Conservation (phyloP, 1,284 basidiomycete species). For the Tylopilus sp. region DNA sequence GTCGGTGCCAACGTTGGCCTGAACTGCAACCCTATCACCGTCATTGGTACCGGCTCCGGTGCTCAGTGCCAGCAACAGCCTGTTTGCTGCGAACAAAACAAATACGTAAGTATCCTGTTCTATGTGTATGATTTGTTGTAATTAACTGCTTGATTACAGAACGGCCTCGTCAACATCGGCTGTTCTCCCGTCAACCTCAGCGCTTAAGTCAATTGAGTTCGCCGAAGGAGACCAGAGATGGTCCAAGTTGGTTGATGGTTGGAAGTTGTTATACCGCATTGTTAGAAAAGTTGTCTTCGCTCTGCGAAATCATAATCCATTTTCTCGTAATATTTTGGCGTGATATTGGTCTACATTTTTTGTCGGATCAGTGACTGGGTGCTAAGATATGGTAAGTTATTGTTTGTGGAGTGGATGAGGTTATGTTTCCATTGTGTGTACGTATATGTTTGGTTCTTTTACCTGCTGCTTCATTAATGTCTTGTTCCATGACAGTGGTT, state of each 20-base stretch:
- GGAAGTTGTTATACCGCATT: background rate
- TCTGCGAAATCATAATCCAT: background rate
- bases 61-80: constrained; percentile 28
- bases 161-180: constrained; percentile 41
- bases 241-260: background rate
- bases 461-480: too few species aligned
- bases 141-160: constrained; percentile 18
- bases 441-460: too few species aligned
- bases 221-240: background rate
- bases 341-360: background rate
- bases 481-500: too few species aligned
- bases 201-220: background rate
- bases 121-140: too few species aligned
- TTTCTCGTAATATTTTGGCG: background rate
- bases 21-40: constrained; percentile 7
- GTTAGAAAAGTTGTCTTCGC: background rate
- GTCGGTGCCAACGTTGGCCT: constrained; percentile 11
- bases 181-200: constrained; percentile 42
- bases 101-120: constrained; percentile 17
- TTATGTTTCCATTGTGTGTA: too few species aligned
- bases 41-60: constrained; percentile 15
- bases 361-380: too few species aligned
- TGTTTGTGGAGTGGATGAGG: too few species aligned
- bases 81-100: constrained; percentile 42
- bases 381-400: too few species aligned